Conservation (phyloP, 768 basidiomycete genomes). For the Phanerochaete sordida region DNA sequence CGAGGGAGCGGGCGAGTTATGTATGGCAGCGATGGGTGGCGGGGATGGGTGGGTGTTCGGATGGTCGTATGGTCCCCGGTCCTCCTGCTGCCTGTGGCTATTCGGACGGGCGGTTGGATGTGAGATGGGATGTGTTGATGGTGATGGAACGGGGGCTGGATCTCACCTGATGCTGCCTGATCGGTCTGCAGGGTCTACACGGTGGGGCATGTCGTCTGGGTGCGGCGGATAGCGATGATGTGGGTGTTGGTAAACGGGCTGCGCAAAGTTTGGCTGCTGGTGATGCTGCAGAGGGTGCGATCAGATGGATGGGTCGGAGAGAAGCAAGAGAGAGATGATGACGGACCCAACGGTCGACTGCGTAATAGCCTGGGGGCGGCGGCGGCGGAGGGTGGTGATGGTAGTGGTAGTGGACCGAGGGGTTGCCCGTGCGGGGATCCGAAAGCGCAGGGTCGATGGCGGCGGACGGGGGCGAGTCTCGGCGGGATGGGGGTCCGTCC, state of each 20-base stretch:
- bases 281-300: constrained; percentile 3
- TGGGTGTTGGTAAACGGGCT: constrained; percentile 11
- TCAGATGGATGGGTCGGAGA: not conserved
- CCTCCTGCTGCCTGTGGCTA: constrained; percentile 34
- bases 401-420: not conserved
- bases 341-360: constrained; percentile 12
- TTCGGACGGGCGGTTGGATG: constrained; percentile 7
- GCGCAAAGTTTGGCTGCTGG: not conserved
- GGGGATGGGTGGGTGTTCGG: constrained; percentile 37
- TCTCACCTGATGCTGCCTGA: constrained; percentile 29
- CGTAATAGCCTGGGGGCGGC: constrained; percentile 1
- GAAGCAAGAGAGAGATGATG: not conserved
- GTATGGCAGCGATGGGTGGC: constrained; percentile 45
- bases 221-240: constrained; percentile 18
- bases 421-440: not conserved
- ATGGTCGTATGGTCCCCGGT: constrained; percentile 38
- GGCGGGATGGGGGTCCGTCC: not conserved
- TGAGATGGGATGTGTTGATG: constrained; percentile 11
- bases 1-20: constrained; percentile 51
- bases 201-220: constrained; percentile 45
- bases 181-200: constrained; percentile 36
- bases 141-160: constrained; percentile 27
- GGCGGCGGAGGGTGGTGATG: constrained; percentile 1
- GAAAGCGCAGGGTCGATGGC: not conserved
- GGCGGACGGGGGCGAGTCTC: not conserved